Base-by-base conservation (phyloP, 106 monocot genomes). In the Chionographis japonica region DNA sequence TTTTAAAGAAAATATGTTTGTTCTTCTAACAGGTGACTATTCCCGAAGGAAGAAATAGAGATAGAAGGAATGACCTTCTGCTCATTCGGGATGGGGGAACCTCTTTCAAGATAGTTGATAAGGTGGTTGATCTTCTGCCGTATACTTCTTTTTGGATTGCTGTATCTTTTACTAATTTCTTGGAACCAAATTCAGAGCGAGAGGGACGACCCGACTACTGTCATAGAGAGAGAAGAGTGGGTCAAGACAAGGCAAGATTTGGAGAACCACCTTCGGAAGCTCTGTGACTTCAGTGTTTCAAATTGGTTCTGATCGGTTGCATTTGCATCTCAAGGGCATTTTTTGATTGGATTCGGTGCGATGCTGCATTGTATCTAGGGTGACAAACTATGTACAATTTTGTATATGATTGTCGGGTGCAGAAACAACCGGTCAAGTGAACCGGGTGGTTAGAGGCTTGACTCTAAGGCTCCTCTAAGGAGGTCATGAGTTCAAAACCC, bases 171-270 rank as follows among this genome's bases (percentile, higher is more conserved):
- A 6, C 56, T 67, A 13, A 77, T 43, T 1, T 13, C 6, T 41
- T 74, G 15, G 2, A 14, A 27, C 20, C 55, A 51, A 50, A 63
- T 67, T 50, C 84, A 95, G 94, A 84, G 69, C 50, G 58, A 88
- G 74, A 88, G 86, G 66, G 88, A 88, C 14, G 88, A 86, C 62
- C 81, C 91, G 16, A 86, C 85, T 2, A 82, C 79, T 19, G 75
- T 95, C 46, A 95, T 95, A 35, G 86, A 88, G 66, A 84, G 86
- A 72, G 84, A 91, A 58, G 91, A 95, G 50, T 91, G 95, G 91
- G 37, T 65, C 3, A 67, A 91, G 59, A 75, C 91, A 9, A 83
- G 95, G 54, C 56, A 77, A 54, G 85, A 86, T 2, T 84, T 91
- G 91, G 95, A 95, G 68, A 91, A 83, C 60, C 86, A 95, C 72